Percentiles rank a stretch among this genome's conserved stretches.
phyloP scores from a whole-genome alignment of 192 early-diverging fungal species.

The Coemansia sp. region DNA sequence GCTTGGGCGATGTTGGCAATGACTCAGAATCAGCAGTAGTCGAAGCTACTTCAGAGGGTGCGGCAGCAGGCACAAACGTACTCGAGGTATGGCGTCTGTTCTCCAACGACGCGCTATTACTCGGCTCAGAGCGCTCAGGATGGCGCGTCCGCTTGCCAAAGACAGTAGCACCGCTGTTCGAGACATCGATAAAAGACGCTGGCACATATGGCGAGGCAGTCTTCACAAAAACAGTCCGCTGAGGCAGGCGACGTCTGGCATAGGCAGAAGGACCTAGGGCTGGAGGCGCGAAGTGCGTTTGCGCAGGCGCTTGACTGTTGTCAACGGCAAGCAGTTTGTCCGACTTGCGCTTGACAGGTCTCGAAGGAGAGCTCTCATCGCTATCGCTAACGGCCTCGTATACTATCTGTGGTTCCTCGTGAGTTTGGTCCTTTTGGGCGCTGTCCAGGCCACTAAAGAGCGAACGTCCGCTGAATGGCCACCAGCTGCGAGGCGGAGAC shows the following conservation, averaged over 20 bases:
- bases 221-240: background rate
- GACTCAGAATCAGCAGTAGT: constrained; percentile 7
- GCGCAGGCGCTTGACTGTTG: background rate
- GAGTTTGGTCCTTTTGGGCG: constrained; percentile 12
- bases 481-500: constrained; percentile 29
- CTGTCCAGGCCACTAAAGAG: constrained; percentile 13
- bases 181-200: constrained; percentile 40
- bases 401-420: background rate
- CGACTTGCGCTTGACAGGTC: background rate
- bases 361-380: background rate
- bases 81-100: constrained; percentile 17
- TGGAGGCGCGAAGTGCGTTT: background rate
- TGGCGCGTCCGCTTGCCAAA: constrained; percentile 17
- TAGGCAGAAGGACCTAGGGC: background rate
- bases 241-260: constrained; percentile 17
- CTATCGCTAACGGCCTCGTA: background rate
- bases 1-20: constrained; percentile 2
- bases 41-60: constrained; percentile 2
- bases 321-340: background rate
- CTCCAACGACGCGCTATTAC: background rate
- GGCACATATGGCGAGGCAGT: constrained; percentile 27
- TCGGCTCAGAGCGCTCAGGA: constrained; percentile 14
- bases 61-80: background rate
- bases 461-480: constrained; percentile 35
- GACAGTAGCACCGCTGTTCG: constrained; percentile 2